Conservation (phyloP, 164 flowering plant species). For the Magnolia kwangsiensis region DNA sequence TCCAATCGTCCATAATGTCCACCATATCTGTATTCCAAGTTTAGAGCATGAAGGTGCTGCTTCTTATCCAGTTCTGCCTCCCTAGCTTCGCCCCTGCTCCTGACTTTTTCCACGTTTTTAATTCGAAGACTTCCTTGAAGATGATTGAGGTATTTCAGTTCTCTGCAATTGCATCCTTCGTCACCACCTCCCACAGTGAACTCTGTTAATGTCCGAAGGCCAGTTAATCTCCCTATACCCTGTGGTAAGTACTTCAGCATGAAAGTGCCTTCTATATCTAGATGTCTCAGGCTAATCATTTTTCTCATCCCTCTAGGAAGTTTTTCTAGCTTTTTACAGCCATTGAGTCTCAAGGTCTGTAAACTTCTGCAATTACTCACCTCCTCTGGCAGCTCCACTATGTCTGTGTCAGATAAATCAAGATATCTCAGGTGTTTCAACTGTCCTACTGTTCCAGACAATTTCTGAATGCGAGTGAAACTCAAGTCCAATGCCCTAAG, state of each 20-base stretch:
- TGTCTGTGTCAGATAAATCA: neutral
- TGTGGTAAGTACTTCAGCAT: neutral
- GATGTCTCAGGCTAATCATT: constrained; percentile 4
- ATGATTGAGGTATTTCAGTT: neutral
- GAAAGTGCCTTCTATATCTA: neutral
- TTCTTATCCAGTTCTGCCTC: constrained; percentile 1
- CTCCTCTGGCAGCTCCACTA: constrained; percentile 15
- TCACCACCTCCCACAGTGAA: neutral
- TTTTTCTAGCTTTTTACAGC: neutral
- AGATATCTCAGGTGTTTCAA: constrained; percentile 11
- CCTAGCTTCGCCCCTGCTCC: neutral
- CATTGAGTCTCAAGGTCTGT: neutral
- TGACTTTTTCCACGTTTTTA: neutral
- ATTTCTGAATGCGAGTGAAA: neutral
- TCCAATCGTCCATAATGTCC: neutral
- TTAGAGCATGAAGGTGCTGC: neutral
- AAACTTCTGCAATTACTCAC: constrained; percentile 4
- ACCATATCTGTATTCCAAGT: neutral
- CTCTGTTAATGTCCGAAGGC: neutral
- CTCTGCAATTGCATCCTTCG: neutral
- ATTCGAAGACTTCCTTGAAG: neutral
- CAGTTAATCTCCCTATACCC: constrained; percentile 1
- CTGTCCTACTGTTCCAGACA: neutral
- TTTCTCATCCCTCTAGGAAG: neutral
- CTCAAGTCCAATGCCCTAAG: neutral